Base-by-base conservation (phyloP, 2,329 filamentous ascomycete genomes). In the Neoscytalidium dimidiatum region DNA sequence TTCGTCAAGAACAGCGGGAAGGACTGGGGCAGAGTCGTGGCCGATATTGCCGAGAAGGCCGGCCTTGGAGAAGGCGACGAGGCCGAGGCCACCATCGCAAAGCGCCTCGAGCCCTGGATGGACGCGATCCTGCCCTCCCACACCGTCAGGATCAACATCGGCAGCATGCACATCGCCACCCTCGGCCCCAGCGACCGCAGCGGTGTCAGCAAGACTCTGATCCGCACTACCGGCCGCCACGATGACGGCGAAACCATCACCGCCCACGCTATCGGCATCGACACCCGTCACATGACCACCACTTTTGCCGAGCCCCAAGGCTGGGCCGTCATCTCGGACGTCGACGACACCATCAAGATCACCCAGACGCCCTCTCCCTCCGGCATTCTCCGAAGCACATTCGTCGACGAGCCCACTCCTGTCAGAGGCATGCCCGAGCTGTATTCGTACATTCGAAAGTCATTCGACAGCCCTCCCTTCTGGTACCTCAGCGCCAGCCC, bases 261-360 rank as follows among this genome's bases (percentile, higher is more conserved):
- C 1, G 71, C 74, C 11, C 70, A 73, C 38, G 75, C 73, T 1
- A 64, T 76, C 68, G 68, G 73, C 44, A 71, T 73, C 0, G 68
- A 73, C 60, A 71, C 84, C 1, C 81, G 83, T 13, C 79, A 87
- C 44, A 88, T 91, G 83, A 85, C 86, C 66, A 96, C 92, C 0
- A 85, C 88, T 19, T 93, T 91, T 72, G 91, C 91, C 0, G 88
- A 87, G 19, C 86, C 90, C 0, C 87, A 90, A 53, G 94, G 94
- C 7, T 97, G 93, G 93, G 87, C 87, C 13, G 80, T 98, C 13
- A 88, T 97, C 68, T 94, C 91, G 43, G 94, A 98, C 71, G 87
- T 98, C 69, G 95, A 98, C 74, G 94, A 98, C 78, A 97, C 94
- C 0, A 96, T 98, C 82, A 97, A 98, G 78, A 82, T 94, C 69